These are phyloP conservation scores for Plasmodium gonderi DNA, from an alignment of 169 alveolate genomes.

Conservation along the genomic window DNA sequence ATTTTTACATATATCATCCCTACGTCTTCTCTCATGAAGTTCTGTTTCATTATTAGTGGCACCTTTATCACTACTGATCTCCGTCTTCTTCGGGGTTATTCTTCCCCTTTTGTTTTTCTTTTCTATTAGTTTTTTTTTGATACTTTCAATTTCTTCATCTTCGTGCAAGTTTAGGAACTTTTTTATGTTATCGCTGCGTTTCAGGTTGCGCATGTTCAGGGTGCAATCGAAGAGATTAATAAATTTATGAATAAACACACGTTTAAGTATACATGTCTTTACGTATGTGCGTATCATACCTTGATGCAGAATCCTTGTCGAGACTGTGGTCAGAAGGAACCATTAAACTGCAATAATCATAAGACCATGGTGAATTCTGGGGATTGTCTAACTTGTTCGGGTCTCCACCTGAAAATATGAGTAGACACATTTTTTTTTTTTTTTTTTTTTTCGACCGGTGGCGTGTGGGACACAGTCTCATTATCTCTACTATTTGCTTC, in stretches of 20 bases:
- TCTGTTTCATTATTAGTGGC: no score
- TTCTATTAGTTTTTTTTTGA: constrained; percentile 15
- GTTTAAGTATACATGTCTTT: no score
- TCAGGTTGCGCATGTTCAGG: neutral
- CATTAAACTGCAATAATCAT: neutral
- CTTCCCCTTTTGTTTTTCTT: neutral
- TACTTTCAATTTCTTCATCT: constrained; percentile 23
- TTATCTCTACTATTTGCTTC: no score
- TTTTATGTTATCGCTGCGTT: constrained; percentile 6
- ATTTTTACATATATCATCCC: neutral
- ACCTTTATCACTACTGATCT: neutral
- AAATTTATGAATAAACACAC: no score
- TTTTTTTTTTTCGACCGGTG: no score
- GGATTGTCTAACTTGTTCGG: neutral
- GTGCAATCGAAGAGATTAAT: no score
- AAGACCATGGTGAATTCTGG: neutral
- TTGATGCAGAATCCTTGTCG: neutral
- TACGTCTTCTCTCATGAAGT: neutral
- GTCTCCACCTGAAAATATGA: neutral
- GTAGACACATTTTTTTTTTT: no score
- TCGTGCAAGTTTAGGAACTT: constrained; percentile 12
- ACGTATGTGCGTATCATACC: neutral
- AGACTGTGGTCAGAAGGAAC: neutral
- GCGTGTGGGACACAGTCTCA: no score
- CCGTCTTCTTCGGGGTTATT: neutral